Evolutionary conservation across 108 stramenopile species (phyloP).

Genomic region (Conticribra guillardii): DNA sequence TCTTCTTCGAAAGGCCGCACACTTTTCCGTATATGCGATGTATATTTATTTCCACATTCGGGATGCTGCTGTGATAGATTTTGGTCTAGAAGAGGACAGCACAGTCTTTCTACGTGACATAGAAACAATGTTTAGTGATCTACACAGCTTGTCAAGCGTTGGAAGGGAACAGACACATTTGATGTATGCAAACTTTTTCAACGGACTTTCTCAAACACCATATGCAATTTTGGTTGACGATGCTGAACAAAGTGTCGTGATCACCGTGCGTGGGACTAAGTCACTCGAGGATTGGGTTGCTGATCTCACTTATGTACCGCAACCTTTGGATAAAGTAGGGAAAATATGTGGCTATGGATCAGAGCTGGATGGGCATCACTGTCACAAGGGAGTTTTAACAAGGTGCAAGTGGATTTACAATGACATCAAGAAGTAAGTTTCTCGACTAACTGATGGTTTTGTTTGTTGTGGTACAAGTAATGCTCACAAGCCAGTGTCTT

Average conservation of each 20-base stretch:
- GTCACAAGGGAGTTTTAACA: conserved; percentile 31
- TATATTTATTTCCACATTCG: conserved; percentile 27
- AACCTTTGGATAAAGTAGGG: conserved; percentile 17
- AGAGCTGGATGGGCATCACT: conserved; percentile 18
- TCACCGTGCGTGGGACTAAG: conserved; percentile 41
- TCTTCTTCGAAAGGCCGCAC: conserved; percentile 11
- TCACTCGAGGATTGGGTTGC: conserved; percentile 34
- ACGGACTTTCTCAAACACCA: conserved; percentile 37
- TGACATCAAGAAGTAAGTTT: conserved; percentile 20
- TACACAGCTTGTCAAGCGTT: conserved; percentile 19
- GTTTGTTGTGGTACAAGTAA: not conserved
- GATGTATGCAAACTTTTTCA: conserved; percentile 38
- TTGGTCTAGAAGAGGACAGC: conserved; percentile 23
- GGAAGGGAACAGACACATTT: conserved; percentile 32
- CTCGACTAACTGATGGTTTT: not conserved
- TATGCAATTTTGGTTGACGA: conserved; percentile 48
- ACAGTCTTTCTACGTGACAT: conserved; percentile 33
- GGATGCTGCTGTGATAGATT: conserved; percentile 25
- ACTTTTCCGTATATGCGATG: conserved; percentile 37
- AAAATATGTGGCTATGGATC: conserved; percentile 15
- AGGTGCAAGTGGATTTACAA: conserved; percentile 30
- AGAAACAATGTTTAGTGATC: conserved; percentile 13
- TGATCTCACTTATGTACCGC: conserved; percentile 23
- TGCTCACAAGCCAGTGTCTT: too few relatives aligned
- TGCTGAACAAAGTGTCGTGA: conserved; percentile 32